Percentiles rank a stretch among this genome's conserved stretches.
phyloP scores from a whole-genome alignment of 129 eudicot species.

The Artemisia annua region DNA sequence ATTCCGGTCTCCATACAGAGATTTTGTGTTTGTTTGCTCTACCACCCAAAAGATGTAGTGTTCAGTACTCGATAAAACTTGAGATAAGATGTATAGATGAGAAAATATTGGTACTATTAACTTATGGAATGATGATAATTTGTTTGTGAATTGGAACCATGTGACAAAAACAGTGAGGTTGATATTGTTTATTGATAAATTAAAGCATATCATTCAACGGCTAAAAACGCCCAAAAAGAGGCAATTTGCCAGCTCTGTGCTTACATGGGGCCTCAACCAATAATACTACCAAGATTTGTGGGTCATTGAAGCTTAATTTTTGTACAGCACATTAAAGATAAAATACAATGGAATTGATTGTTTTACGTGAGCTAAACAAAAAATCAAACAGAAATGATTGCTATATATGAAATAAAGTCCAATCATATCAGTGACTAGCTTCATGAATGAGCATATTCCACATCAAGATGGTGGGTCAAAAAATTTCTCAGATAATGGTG shows the following conservation, averaged over 20 bases:
- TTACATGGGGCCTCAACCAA: background rate
- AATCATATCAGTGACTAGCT: constrained; percentile 3
- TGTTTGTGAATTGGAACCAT: background rate
- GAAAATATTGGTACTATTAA: background rate
- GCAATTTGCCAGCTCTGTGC: too few species aligned
- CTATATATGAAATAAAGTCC: background rate
- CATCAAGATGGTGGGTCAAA: background rate
- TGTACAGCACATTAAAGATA: background rate
- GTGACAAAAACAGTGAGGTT: background rate
- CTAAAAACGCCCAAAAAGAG: background rate
- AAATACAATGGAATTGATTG: background rate
- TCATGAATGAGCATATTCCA: constrained; percentile 15
- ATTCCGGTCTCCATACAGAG: constrained; percentile 6
- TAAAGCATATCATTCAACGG: background rate
- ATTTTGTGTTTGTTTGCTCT: too few species aligned
- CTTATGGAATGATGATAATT: background rate
- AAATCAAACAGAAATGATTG: background rate
- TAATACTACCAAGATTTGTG: background rate
- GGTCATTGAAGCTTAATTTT: background rate
- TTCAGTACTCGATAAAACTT: too few species aligned
- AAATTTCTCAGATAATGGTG: constrained; percentile 48
- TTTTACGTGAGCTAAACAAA: background rate
- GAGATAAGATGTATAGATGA: background rate
- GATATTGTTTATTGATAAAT: too few species aligned
- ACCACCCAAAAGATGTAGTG: too few species aligned